Conservation (phyloP, 768 basidiomycete genomes). For the Chlorophyllum brunneum region DNA sequence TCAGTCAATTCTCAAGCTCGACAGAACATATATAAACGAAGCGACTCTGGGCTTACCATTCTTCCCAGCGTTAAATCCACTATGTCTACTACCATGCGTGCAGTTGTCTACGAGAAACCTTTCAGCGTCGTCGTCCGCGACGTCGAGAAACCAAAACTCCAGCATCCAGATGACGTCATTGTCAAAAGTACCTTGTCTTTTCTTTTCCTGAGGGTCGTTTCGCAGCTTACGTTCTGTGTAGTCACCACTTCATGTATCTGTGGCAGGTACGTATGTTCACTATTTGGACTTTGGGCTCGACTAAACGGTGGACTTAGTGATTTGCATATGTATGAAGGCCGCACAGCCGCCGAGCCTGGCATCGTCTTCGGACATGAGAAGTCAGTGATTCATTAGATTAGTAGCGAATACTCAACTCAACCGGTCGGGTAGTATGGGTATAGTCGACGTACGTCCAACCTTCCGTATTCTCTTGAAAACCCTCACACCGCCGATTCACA, state of each 20-base stretch:
- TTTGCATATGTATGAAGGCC: slow-evolving; percentile 55
- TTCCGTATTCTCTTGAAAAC: not conserved
- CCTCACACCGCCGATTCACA: not conserved
- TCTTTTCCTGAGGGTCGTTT: not conserved
- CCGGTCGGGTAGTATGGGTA: slow-evolving; percentile 37
- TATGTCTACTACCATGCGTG: slow-evolving; percentile 33
- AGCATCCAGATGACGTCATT: slow-evolving; percentile 51
- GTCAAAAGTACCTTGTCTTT: slow-evolving; percentile 34
- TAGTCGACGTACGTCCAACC: slow-evolving; percentile 36
- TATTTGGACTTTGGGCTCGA: not conserved
- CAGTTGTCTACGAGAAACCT: slow-evolving; percentile 51
- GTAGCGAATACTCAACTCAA: not conserved
- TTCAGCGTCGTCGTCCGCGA: slow-evolving; percentile 44
- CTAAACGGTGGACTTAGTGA: slow-evolving; percentile 27
- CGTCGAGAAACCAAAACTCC: slow-evolving; percentile 42
- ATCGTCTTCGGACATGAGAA: slow-evolving; percentile 56
- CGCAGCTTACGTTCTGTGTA: slow-evolving; percentile 16
- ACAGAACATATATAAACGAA: not conserved
- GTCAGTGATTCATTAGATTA: slow-evolving; percentile 20
- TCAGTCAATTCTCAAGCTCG: no score
- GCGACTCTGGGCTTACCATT: not conserved
- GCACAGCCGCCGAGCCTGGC: slow-evolving; percentile 44
- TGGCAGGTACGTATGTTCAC: slow-evolving; percentile 32
- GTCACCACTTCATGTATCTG: slow-evolving; percentile 51
- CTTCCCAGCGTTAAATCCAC: not conserved